Base-by-base conservation (phyloP, 805 yeast species). In the Candida taoyuanica region DNA sequence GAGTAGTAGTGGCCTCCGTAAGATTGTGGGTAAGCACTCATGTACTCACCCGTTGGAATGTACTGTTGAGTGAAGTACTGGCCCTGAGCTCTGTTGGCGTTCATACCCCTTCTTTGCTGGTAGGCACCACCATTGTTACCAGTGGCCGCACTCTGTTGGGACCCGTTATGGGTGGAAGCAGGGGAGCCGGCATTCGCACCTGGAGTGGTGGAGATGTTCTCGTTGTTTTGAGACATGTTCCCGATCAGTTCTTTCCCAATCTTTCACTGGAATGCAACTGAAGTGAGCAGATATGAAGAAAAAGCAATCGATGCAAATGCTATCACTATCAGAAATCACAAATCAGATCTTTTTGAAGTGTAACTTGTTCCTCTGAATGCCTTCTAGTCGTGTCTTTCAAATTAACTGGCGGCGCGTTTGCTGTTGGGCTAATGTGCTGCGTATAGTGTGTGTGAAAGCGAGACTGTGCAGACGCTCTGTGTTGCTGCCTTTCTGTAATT, bases 31-130 rank as follows among this genome's bases (percentile, higher is more conserved):
- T 42, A 45, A 1, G 39, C 43, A 27, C 34, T 31, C 34, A 35
- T 29, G 34, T 37, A 36, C 14, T 40, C 34, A 32, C 31, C 24
- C 18, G 31, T 14, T 30, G 44, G 34, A 28, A 14, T 28, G 31
- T 36, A 35, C 33, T 21, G 21, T 27, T 17, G 14, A 5, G 7
- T 12, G 14, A 12, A 12, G 30, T 28, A 12, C 16, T n/a, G 8
- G 18, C 14, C 11, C 17, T 42, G 51, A 23, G 19, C 31, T 36
- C 44, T 39, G 37, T 43, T 39, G n/a, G n/a, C n/a, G 29, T 34
- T 39, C 14, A 34, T 4, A 39, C 31, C 36, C 33, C 47, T 46
- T 36, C 41, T 48, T 25, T 43, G 34, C 17, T 46, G 42, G 28
- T 20, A 30, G 11, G 31, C 12, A 18, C 20, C 25, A 13, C 15